Base-by-base conservation (phyloP, 2,329 filamentous ascomycete species). In the Calonectria fujianensis region DNA sequence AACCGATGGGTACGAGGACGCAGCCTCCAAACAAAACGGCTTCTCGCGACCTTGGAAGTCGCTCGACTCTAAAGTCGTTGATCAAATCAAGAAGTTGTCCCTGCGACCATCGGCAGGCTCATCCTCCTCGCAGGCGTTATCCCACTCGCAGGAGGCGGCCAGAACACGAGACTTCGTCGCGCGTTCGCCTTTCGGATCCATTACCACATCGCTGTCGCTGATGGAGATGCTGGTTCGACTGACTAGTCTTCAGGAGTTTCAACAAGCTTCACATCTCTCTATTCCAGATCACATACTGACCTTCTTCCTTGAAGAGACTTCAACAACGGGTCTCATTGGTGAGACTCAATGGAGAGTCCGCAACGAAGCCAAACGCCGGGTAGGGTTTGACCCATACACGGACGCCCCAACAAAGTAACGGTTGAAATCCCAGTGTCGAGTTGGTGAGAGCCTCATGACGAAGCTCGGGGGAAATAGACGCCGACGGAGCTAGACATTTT, bases 221-320 rank as follows among this genome's bases (percentile, higher is more conserved):
- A 91, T 98, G 69, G 96, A 98, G 84, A 97, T 96, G 88, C 88
- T 98, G 39, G 91, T 98, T 61, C 95, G 96, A 52, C 90, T 98
- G 61, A 93, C 94, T 6, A 95, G 95, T 29, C 90, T 98, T 18
- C 96, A 98, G 82, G 95, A 98, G 86, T 98, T 97, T 84, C 94
- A 98, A 82, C 96, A 98, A 87, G 91, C 92, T 51, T 96, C 95
- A 0, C 96, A 98, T 80, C 90, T 98, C n/a, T 91, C 95, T 9
- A 97, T 98, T 75, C 94, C 94, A 1, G 96, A 98, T 82, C 95
- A 98, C 80, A 91, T 98, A 2, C 88, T 98, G 51, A 95, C 94
- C 68, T 97, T 98, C 86, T 98, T 98, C 86, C 88, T 98, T 20
- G 90, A 91, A 74, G 89, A 91, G 72, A 88, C 88, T 2, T 91